Percentiles rank a stretch among this genome's conserved stretches.
These are phyloP conservation scores for Lentinula aciculospora DNA, from an alignment of 768 basidiomycete genomes.

Conservation along the genomic window DNA sequence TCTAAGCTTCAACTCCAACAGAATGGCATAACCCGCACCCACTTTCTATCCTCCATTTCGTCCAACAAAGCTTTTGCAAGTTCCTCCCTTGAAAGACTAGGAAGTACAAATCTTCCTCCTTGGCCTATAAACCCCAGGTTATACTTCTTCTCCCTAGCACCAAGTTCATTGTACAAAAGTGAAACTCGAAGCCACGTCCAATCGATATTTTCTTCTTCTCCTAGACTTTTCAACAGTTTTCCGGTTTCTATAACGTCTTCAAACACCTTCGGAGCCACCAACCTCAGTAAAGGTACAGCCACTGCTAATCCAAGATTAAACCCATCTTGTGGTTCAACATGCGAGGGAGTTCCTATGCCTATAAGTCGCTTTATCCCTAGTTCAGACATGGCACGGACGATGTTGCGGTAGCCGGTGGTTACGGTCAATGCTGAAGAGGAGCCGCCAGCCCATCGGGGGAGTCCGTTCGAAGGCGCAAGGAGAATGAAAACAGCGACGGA, in stretches of 20 bases:
- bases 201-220: not conserved
- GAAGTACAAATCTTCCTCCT: not conserved
- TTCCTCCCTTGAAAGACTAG: not conserved
- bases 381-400: not conserved
- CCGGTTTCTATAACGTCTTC: not conserved
- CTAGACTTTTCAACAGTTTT: not conserved
- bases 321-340: not conserved
- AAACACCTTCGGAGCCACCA: not conserved
- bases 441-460: not conserved
- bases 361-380: not conserved
- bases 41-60: not conserved
- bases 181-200: not conserved
- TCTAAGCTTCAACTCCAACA: constrained; percentile 1
- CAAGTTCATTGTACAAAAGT: not conserved
- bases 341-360: not conserved
- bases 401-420: not conserved
- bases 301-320: not conserved
- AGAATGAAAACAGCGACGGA: not conserved
- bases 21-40: not conserved
- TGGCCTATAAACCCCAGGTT: not conserved
- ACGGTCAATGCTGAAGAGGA: not conserved
- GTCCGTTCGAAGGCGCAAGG: not conserved
- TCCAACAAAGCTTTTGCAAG: not conserved
- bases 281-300: not conserved
- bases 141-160: not conserved